phyloP scores from a whole-genome alignment of 257 asterid genomes.

The Solanum peruvianum region DNA sequence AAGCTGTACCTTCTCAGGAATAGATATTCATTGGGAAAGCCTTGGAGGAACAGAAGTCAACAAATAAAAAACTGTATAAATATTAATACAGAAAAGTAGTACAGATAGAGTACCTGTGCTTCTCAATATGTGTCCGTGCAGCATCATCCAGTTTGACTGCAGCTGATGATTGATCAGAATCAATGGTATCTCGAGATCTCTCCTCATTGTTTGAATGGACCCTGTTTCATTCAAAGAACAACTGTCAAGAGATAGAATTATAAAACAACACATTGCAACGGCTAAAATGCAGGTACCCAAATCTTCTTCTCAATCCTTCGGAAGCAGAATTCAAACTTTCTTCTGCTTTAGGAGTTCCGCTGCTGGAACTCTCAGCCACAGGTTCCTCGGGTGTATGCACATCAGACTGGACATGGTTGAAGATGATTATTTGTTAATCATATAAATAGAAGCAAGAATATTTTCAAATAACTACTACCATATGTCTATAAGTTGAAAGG shows the following conservation, averaged over 20 bases:
- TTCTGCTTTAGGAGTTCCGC: slow-evolving; percentile 34
- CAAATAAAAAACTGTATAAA: background rate
- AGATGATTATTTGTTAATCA: slow-evolving; percentile 4
- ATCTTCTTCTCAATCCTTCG: slow-evolving; percentile 77
- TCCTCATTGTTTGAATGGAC: slow-evolving; percentile 28
- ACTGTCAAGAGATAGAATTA: background rate
- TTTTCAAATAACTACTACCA: background rate
- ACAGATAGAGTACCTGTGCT: slow-evolving; percentile 50
- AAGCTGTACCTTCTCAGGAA: background rate
- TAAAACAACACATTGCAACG: background rate
- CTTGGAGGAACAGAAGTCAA: background rate
- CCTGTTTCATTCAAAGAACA: slow-evolving; percentile 29
- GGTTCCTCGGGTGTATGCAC: slow-evolving; percentile 26
- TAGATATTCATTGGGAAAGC: background rate
- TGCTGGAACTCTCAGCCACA: slow-evolving; percentile 21
- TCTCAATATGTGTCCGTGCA: slow-evolving; percentile 68
- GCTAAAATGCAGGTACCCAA: slow-evolving; percentile 24
- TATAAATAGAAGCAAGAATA: background rate
- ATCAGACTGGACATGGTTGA: slow-evolving; percentile 31
- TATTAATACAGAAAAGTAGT: background rate
- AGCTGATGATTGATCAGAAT: slow-evolving; percentile 21
- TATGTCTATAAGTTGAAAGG: background rate
- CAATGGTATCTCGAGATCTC: slow-evolving; percentile 22
- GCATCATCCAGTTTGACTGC: slow-evolving; percentile 78
- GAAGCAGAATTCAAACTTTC: slow-evolving; percentile 37